Evolutionary conservation across 148 eudicot species (phyloP).

Genomic region (Rhododendron vialii): DNA sequence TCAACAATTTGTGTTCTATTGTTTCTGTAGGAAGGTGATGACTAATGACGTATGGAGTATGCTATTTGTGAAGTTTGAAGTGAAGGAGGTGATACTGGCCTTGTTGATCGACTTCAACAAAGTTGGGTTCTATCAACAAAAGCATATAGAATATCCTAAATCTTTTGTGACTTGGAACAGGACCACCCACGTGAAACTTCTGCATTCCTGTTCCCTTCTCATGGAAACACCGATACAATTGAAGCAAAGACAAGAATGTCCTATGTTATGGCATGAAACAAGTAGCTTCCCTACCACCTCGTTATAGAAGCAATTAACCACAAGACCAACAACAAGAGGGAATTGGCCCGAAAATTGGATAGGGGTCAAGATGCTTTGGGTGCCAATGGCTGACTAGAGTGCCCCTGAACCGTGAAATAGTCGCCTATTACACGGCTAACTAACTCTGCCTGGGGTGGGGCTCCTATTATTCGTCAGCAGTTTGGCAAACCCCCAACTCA

Average conservation of each 20-base stretch:
- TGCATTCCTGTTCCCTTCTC: background rate
- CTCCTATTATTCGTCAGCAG: too few species aligned
- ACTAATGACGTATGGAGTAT: background rate
- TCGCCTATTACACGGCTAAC: too few species aligned
- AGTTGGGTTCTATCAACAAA: background rate
- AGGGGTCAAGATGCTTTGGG: too few species aligned
- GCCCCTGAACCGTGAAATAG: too few species aligned
- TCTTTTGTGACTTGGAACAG: background rate
- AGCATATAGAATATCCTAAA: background rate
- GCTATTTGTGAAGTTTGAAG: background rate
- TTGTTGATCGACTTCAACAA: background rate
- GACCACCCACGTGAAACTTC: background rate
- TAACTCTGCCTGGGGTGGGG: too few species aligned
- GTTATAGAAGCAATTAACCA: background rate
- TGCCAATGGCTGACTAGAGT: too few species aligned
- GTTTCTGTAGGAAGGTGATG: background rate
- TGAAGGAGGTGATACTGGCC: background rate
- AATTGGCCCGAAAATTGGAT: too few species aligned
- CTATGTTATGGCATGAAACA: background rate
- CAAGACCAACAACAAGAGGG: background rate
- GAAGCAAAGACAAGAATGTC: background rate
- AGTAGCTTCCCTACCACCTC: background rate
- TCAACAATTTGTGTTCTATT: background rate
- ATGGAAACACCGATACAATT: background rate
- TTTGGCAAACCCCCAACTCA: too few species aligned